Percentiles rank a stretch among this genome's conserved stretches.
Conservation (phyloP, 768 basidiomycete genomes). For the Phaeotremella fagi region DNA sequence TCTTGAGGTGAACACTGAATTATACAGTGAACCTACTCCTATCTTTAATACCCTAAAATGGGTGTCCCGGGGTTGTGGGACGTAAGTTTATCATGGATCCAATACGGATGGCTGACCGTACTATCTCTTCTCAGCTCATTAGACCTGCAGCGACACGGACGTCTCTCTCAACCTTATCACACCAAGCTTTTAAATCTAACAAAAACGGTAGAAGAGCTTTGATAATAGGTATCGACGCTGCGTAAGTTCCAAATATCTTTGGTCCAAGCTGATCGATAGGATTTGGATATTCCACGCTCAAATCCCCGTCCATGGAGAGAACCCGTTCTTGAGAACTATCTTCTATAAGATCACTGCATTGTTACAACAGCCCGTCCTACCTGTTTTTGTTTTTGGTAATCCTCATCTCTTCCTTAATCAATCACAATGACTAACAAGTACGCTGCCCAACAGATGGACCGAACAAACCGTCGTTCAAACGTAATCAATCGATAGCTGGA, state of each 20-base stretch:
- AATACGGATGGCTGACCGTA: neutral
- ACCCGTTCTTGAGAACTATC: slow-evolving; percentile 74
- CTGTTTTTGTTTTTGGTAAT: slow-evolving; percentile 76
- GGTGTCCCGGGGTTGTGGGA: slow-evolving; percentile 51
- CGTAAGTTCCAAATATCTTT: slow-evolving; percentile 23
- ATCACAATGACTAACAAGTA: neutral
- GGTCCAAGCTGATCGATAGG: slow-evolving; percentile 12
- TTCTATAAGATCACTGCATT: slow-evolving; percentile 81
- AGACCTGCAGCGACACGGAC: slow-evolving; percentile 66
- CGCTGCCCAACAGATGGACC: slow-evolving; percentile 57
- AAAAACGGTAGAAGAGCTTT: slow-evolving; percentile 64
- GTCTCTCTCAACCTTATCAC: slow-evolving; percentile 70
- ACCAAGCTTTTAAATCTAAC: slow-evolving; percentile 72
- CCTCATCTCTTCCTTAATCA: neutral
- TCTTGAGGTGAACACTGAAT: neutral
- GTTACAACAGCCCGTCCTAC: slow-evolving; percentile 67
- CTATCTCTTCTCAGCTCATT: slow-evolving; percentile 53
- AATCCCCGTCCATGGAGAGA: slow-evolving; percentile 58
- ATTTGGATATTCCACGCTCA: slow-evolving; percentile 56
- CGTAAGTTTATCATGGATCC: slow-evolving; percentile 31
- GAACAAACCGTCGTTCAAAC: slow-evolving; percentile 71
- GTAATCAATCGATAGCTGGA: slow-evolving; percentile 51
- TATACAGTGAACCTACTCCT: no score
- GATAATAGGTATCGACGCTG: slow-evolving; percentile 78
- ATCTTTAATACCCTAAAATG: no score